Percentiles rank a stretch among this genome's conserved stretches.
phyloP scores from a whole-genome alignment of 2,329 filamentous ascomycete genomes.

The Lecanicillium sp. region DNA sequence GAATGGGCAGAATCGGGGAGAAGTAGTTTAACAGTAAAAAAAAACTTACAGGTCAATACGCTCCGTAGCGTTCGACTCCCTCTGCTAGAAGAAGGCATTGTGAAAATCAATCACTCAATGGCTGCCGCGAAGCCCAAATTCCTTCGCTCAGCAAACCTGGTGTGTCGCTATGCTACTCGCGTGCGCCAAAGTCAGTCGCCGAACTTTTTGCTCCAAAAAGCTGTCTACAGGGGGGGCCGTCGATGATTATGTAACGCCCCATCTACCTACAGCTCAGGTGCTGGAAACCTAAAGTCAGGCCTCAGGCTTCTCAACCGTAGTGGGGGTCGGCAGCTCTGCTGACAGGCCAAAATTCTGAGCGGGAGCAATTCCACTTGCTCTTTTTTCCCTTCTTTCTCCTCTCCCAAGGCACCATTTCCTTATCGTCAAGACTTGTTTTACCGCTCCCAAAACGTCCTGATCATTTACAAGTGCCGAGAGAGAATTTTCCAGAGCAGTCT shows the following conservation, averaged over 20 bases:
- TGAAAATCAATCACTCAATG: not conserved
- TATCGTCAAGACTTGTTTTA: conserved; percentile 80
- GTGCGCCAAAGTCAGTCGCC: too few relatives aligned
- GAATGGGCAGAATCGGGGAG: conserved; percentile 5
- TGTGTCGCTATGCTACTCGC: not conserved
- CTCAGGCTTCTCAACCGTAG: too few relatives aligned
- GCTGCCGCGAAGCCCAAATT: conserved; percentile 19
- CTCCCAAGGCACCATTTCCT: conserved; percentile 69
- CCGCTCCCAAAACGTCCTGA: conserved; percentile 68
- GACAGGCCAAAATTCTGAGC: conserved; percentile 17
- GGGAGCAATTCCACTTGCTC: conserved; percentile 16
- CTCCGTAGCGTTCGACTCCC: conserved; percentile 35
- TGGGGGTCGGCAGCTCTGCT: conserved; percentile 11
- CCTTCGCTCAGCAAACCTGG: conserved; percentile 15
- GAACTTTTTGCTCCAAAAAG: too few relatives aligned
- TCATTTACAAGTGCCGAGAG: conserved; percentile 89
- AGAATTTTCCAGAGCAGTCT: conserved; percentile 59
- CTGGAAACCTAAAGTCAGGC: too few relatives aligned
- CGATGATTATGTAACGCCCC: too few relatives aligned
- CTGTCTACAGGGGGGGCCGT: too few relatives aligned
- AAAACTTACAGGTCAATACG: conserved; percentile 41
- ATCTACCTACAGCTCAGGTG: too few relatives aligned
- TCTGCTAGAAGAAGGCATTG: conserved; percentile 9
- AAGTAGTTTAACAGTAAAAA: not conserved
- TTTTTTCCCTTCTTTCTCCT: conserved; percentile 24